Base-by-base conservation (phyloP, 352 stramenopile species). In the Phytopythium vexans region DNA sequence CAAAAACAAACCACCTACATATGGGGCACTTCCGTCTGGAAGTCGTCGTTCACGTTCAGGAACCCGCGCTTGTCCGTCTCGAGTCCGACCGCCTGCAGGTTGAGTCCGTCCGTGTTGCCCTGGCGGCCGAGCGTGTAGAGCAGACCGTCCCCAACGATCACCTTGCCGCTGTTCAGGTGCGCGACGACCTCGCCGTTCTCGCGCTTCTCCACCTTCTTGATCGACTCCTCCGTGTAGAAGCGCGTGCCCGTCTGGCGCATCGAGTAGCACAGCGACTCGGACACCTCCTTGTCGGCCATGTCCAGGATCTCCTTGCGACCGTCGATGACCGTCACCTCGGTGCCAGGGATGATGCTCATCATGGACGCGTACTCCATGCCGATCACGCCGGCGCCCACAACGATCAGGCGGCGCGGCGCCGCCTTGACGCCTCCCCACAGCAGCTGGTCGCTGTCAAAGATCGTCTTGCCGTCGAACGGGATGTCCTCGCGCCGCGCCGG, bases 311-410 rank as follows among this genome's bases (percentile, higher is more conserved):
- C 81, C 58, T 91, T 80, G 49, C 85, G 78, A 31, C 82, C 80
- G 44, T 96, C 88, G 54, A 96, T 93, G 52, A 96, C 83, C 33
- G 86, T 96, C 44, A 96, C 86, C 12, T 93, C 80, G 35, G 88
- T 93, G 44, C 88, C 88, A 0, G 86, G 86, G 42, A 96, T 90
- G 52, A 96, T 94, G 52, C 78, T 92, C 67, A 96, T 92, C 86
- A 96, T 96, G 14, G 79, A 92, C 11, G 88, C 88, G 47, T 96
- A 96, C 49, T 96, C 88, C 85, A 96, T 96, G n/a, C 88, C 88
- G 40, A 96, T 88, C 39, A 96, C 88, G 11, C 88, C 88, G 8
- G 84, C 88, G 10, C 88, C 88, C 6, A 92, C 83, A 45, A 94
- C 64, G 39, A 94, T 92, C 48, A 94, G 56, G 27, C 82, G 81